Base-by-base conservation (phyloP, 2,329 filamentous ascomycete genomes). In the Moelleriella libera region DNA sequence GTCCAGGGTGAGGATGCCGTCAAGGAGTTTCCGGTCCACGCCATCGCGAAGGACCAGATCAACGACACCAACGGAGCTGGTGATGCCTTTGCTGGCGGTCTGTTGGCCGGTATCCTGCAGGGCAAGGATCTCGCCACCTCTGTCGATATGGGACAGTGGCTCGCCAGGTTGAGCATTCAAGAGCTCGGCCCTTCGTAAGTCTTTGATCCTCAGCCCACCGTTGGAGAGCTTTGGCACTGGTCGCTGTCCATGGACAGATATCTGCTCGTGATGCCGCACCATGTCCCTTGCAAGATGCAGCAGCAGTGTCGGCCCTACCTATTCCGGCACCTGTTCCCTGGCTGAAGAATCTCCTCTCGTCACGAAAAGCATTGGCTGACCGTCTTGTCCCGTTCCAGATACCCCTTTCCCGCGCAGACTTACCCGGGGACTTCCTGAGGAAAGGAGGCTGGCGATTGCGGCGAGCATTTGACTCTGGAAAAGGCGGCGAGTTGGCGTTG, bases 61-160 rank as follows among this genome's bases (percentile, higher is more conserved):
- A 85, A 85, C 67, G 92, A 98, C 70, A 97, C 90, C 66, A 97
- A 90, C 63, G 92, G 92, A 63, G 92, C 92, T 52, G 92, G 88
- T 64, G 92, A 98, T 64, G 90, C 92, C 47, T 98, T 98, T 61
- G 90, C 92, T 50, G 92, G 88, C 62, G 92, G 92, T 53, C 88
- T 98, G 69, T 75, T 87, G 48, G 92, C 92, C 47, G 92, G 89
- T 62, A 74, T 97, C 53, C 82, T 95, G 52, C 75, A 90, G 67
- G 88, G 85, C 66, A 86, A 92, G 72, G 64, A 79, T 47, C 75
- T 98, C 45, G 82, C 85, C 58, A 79, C 82, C 55, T 77, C 77
- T 60, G 76, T 98, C 57, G 85, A 96, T 65, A 86, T 92, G 77
- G 92, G 92, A 54, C 89, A 96, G 70, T 98, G 92, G 92, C 78